phyloP scores from a whole-genome alignment of 768 basidiomycete genomes.

The Russula brevipes region DNA sequence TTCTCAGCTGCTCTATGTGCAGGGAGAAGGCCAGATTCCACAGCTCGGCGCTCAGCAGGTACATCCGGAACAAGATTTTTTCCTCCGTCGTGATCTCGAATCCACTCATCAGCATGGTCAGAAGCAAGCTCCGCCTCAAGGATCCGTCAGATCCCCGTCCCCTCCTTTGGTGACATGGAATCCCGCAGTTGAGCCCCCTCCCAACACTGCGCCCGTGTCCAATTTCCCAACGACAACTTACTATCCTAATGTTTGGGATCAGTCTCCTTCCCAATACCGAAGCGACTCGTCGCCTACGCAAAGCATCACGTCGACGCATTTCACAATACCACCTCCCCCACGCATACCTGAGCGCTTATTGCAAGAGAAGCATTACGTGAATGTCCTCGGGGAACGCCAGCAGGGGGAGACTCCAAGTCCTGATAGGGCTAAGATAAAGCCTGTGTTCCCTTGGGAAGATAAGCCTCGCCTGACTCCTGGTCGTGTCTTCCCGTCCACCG shows the following conservation, averaged over 20 bases:
- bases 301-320: slow-evolving; percentile 40
- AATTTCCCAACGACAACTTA: slow-evolving; percentile 71
- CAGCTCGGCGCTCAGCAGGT: slow-evolving; percentile 27
- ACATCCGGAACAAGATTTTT: slow-evolving; percentile 24
- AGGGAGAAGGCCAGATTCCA: slow-evolving; percentile 26
- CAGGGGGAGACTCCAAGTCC: slow-evolving; percentile 52
- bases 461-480: slow-evolving; percentile 59
- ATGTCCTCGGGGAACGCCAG: slow-evolving; percentile 42
- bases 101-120: slow-evolving; percentile 28
- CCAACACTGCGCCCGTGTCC: slow-evolving; percentile 49
- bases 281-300: slow-evolving; percentile 31
- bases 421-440: slow-evolving; percentile 65
- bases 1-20: slow-evolving; percentile 9
- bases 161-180: slow-evolving; percentile 75
- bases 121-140: slow-evolving; percentile 25
- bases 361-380: slow-evolving; percentile 69
- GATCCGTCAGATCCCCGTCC: slow-evolving; percentile 46
- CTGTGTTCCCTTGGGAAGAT: slow-evolving; percentile 95
- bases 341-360: slow-evolving; percentile 62
- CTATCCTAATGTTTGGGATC: slow-evolving; percentile 87
- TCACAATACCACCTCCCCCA: slow-evolving; percentile 53
- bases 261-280: slow-evolving; percentile 41
- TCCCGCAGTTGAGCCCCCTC: slow-evolving; percentile 74
- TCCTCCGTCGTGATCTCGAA: slow-evolving; percentile 25
- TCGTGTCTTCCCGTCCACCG: slow-evolving; percentile 54